Evolutionary conservation across 2,329 filamentous ascomycete genomes (phyloP), one percentile per base, ranked within the genome.

Genomic region (Nothopassalora personata): DNA sequence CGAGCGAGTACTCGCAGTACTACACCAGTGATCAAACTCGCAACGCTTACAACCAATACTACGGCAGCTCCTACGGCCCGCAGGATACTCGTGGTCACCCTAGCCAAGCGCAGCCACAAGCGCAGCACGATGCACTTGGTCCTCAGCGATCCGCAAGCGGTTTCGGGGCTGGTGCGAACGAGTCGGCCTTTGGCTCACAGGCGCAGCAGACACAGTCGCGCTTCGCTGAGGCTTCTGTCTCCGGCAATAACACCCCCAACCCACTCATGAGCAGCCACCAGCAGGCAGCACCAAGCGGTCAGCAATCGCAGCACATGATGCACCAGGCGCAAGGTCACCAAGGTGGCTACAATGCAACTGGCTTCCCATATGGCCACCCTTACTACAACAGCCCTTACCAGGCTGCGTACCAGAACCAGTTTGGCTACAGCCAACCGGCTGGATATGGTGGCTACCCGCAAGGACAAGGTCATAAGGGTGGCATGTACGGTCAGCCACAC

Each of bases 211-310:
- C 64, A 82, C 91, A 92, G 73, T 89, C 86, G 72, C 88, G 87
- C 66, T 87, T 87, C 69, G 82, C 85, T 63, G 91, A 96, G 57
- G 83, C 84, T 62, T 89, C 91, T 70, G 91, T 88, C 78, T 96
- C 91, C 72, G 93, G 91, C 48, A 88, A 94, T 74, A 93, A 88
- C 69, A 97, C 92, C 2, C 92, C 93, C 36, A 94, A 95, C 77
- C 91, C 92, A 30, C 81, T 87, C 45, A 74, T 84, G 60, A 81
- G 81, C 60, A 78, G 75, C 54, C 81, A 82, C 60, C 82, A 83
- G 64, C 75, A 77, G 56, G 77, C 76, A 19, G 59, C 61, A 18
- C 64, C 64, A 6, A 57, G 61, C 53, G 79, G 82, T 62, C 81
- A 81, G 52, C 74, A 75, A 60, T 59, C 66, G 30, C 67, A 70